These are phyloP conservation scores for Cyphellophora attinorum DNA, from an alignment of 2,329 filamentous ascomycete species.

Conservation along the genomic window DNA sequence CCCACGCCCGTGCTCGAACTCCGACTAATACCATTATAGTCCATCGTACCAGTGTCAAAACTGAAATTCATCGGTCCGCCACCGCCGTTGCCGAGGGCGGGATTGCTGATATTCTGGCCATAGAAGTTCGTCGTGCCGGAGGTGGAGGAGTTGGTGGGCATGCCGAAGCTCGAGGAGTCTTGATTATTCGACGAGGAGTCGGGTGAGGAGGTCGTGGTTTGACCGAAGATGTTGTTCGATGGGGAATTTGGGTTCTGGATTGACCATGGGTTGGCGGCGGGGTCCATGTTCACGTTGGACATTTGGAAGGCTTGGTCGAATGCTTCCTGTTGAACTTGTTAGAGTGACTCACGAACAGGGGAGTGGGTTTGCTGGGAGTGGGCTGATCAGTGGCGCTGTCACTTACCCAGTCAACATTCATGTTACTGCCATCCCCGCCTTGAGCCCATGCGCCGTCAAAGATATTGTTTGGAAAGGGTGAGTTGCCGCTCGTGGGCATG, in stretches of 20 bases:
- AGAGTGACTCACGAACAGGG: constrained; percentile 15
- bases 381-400: background rate
- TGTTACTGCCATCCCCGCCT: constrained; percentile 28
- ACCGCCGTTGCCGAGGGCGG: constrained; percentile 9
- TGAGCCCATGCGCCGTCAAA: constrained; percentile 48
- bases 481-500: background rate
- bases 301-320: constrained; percentile 60
- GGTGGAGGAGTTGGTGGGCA: constrained; percentile 4
- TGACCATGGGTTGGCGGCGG: too few species aligned
- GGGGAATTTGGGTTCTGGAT: too few species aligned
- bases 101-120: constrained; percentile 7
- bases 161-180: constrained; percentile 8
- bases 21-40: constrained; percentile 8
- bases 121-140: constrained; percentile 9
- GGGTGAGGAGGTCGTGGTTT: too few species aligned
- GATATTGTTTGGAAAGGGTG: constrained; percentile 42
- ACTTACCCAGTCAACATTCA: constrained; percentile 55
- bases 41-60: too few species aligned
- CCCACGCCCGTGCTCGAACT: too few species aligned
- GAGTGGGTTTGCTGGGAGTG: too few species aligned
- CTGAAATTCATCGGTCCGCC: constrained; percentile 4
- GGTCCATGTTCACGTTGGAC: constrained; percentile 37
- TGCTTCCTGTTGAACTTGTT: constrained; percentile 42
- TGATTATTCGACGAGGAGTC: too few species aligned
- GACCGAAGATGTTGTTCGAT: too few species aligned